Evolutionary conservation across 1,139 yeast species (phyloP).

Genomic region (Suhomyces choctaworum): DNA sequence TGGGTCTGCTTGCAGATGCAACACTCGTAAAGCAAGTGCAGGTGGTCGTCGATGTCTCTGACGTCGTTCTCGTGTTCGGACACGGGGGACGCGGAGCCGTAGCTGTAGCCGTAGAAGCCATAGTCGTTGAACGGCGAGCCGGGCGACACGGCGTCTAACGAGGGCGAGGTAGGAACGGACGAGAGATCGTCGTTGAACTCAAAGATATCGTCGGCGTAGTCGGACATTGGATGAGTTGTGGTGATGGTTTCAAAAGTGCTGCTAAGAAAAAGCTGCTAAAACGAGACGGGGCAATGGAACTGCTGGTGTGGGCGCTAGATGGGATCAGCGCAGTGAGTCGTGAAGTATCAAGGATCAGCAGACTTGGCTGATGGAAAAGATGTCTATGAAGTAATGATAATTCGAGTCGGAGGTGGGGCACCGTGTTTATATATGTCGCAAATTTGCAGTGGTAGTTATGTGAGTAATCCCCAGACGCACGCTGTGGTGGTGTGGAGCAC

Average conservation of each 20-base stretch:
- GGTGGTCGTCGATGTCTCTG: slow-evolving; percentile 12
- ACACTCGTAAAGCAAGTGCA: slow-evolving; percentile 22
- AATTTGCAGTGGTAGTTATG: slow-evolving; percentile 14
- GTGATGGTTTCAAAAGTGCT: no score
- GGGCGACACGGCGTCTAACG: slow-evolving; percentile 13
- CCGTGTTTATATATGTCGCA: slow-evolving; percentile 1
- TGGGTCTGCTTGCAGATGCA: slow-evolving; percentile 22
- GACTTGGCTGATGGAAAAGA: no score
- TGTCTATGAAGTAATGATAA: no score
- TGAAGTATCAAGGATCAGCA: no score
- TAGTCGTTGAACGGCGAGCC: slow-evolving; percentile 11
- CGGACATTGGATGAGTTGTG: neutral
- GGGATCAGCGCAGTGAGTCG: no score
- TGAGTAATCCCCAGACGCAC: slow-evolving; percentile 11
- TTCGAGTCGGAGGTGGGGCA: no score
- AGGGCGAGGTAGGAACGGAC: slow-evolving; percentile 17
- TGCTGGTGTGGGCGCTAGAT: no score
- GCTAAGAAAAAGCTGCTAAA: no score
- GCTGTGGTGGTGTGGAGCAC: slow-evolving; percentile 8
- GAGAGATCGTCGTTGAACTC: slow-evolving; percentile 18
- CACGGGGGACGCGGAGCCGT: slow-evolving; percentile 9
- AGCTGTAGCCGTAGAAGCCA: slow-evolving; percentile 12
- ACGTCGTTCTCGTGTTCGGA: slow-evolving; percentile 2
- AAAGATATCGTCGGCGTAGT: slow-evolving; percentile 19
- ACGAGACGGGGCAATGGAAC: no score